A percentile compares a stretch with the other conserved stretches of the same genome.
These are phyloP conservation scores for Trichopus zeylanicus DNA, from an alignment of 116 monocot genomes.

Conservation along the genomic window DNA sequence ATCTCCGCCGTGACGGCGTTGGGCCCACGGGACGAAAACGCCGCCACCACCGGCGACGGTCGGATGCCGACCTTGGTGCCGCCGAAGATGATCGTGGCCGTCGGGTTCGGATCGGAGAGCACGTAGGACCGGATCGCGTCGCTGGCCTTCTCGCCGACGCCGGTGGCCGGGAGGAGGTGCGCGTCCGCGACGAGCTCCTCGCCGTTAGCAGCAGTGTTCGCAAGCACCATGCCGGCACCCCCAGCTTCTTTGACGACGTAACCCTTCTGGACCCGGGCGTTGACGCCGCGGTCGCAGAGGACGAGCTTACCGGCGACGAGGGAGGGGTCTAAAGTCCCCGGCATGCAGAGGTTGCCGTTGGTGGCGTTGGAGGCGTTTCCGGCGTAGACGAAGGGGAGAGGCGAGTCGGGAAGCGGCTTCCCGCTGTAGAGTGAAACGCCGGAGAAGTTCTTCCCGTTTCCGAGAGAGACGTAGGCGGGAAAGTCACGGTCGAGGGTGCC, in stretches of 20 bases:
- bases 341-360: constrained; percentile 35
- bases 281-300: constrained; percentile 48
- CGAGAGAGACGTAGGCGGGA: constrained; percentile 27
- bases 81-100: constrained; percentile 31
- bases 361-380: constrained; percentile 37
- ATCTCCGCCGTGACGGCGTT: constrained; percentile 40
- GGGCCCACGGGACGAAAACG: constrained; percentile 64
- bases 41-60: constrained; percentile 45
- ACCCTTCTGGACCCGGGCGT: constrained; percentile 50
- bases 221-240: constrained; percentile 46
- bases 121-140: constrained; percentile 23
- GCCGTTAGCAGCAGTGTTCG: constrained; percentile 42
- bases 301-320: constrained; percentile 32
- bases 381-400: constrained; percentile 37
- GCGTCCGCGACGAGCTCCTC: constrained; percentile 56
- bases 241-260: constrained; percentile 42
- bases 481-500: constrained; percentile 58
- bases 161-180: constrained; percentile 44
- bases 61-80: constrained; percentile 41
- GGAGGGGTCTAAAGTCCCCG: constrained; percentile 1
- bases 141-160: constrained; percentile 27
- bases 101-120: constrained; percentile 20
- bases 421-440: constrained; percentile 35
- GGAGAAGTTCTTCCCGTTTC: constrained; percentile 31
- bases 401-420: constrained; percentile 12